Evolutionary conservation across 2,329 filamentous ascomycete genomes (phyloP).

Genomic region (Ophiostoma triangulosporum): DNA sequence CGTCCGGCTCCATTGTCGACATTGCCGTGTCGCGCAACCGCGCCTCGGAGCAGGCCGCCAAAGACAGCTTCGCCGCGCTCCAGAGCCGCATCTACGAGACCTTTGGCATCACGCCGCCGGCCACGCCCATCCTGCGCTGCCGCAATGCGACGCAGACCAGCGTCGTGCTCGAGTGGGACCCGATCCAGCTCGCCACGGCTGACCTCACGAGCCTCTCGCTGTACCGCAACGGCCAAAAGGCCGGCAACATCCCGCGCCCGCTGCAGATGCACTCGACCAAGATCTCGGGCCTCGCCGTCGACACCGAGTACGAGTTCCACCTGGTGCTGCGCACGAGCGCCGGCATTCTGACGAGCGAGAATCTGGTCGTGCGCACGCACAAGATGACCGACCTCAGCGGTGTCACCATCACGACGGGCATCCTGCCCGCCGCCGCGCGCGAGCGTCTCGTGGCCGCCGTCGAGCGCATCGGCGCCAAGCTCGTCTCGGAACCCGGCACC

Average conservation of each 20-base stretch:
- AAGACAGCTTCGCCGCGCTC: slow-evolving; percentile 66
- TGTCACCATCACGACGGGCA: slow-evolving; percentile 84
- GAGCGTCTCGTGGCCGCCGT: slow-evolving; percentile 65
- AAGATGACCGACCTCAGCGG: slow-evolving; percentile 97
- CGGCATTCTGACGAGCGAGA: slow-evolving; percentile 73
- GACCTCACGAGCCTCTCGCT: slow-evolving; percentile 79
- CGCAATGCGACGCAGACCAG: slow-evolving; percentile 98
- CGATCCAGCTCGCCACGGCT: slow-evolving; percentile 81
- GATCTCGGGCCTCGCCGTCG: slow-evolving; percentile 89
- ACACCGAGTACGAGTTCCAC: slow-evolving; percentile 92
- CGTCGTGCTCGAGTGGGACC: slow-evolving; percentile 95
- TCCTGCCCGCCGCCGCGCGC: slow-evolving; percentile 59
- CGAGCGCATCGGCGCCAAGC: slow-evolving; percentile 80
- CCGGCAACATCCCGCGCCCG: slow-evolving; percentile 82
- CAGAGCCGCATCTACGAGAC: slow-evolving; percentile 77
- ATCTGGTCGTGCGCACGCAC: slow-evolving; percentile 77
- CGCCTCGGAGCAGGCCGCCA: slow-evolving; percentile 59
- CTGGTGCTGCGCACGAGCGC: slow-evolving; percentile 82
- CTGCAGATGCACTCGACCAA: slow-evolving; percentile 87
- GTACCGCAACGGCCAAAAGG: slow-evolving; percentile 93
- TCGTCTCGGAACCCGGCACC: slow-evolving; percentile 48
- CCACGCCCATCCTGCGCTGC: slow-evolving; percentile 68
- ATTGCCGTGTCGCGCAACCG: slow-evolving; percentile 87
- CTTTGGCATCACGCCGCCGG: slow-evolving; percentile 70
- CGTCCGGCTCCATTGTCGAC: slow-evolving; percentile 93